These are phyloP conservation scores for Neovahlkampfia damariscottae DNA, from an alignment of 78 protist genomes.

Conservation along the genomic window DNA sequence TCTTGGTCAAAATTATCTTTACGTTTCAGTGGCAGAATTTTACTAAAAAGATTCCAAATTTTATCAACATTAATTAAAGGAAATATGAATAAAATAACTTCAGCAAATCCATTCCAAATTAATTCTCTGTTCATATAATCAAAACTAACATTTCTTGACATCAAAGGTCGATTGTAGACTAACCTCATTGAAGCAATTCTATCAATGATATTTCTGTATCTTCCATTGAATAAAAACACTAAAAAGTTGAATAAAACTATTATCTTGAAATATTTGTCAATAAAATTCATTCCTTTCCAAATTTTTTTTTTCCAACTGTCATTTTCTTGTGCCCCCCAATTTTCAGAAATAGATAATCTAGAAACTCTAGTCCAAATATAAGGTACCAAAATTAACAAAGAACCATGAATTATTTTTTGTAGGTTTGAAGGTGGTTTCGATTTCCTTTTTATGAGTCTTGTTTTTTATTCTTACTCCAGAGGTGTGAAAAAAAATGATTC, in stretches of 20 bases:
- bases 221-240: constrained; percentile 8
- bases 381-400: not conserved
- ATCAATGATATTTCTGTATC: constrained; percentile 9
- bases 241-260: not conserved
- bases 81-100: not conserved
- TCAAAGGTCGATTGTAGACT: not conserved
- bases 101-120: constrained; percentile 11
- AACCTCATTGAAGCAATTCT: constrained; percentile 11
- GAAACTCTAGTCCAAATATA: not conserved
- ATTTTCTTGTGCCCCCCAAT: not conserved
- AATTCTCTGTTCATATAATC: constrained; percentile 24
- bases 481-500: not conserved
- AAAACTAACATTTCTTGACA: constrained; percentile 7
- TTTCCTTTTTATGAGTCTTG: not conserved
- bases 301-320: not conserved
- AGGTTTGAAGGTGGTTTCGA: not conserved
- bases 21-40: no score
- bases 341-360: not conserved
- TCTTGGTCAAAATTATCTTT: no score
- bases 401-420: not conserved
- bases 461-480: not conserved
- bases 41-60: not conserved
- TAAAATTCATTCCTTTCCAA: not conserved
- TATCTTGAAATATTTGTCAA: not conserved
- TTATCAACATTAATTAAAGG: not conserved